phyloP scores from a whole-genome alignment of 2,329 filamentous ascomycete species.

The Sordariomycetes sp. region DNA sequence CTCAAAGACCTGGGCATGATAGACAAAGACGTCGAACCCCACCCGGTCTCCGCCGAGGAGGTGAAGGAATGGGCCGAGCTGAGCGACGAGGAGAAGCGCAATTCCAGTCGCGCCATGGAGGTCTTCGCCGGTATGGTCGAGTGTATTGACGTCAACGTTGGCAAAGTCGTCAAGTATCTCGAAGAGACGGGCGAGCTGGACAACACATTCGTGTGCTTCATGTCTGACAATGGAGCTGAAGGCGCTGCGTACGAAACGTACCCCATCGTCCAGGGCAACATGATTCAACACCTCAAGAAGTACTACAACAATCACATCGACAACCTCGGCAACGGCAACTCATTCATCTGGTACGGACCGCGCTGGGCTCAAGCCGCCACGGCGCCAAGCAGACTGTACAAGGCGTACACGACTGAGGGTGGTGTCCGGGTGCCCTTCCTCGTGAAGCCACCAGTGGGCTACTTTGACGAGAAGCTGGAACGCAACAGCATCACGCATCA shows the following conservation, averaged over 20 bases:
- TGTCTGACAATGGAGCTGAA: conserved; percentile 46
- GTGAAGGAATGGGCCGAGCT: conserved; percentile 37
- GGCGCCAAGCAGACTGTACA: conserved; percentile 26
- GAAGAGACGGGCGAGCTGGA: conserved; percentile 36
- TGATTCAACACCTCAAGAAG: conserved; percentile 10
- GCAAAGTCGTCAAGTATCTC: conserved; percentile 38
- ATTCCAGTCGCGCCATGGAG: conserved; percentile 17
- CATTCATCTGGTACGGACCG: conserved; percentile 53
- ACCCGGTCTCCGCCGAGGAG: conserved; percentile 37
- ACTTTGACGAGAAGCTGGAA: conserved; percentile 6
- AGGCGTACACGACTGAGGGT: conserved; percentile 33
- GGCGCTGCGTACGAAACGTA: conserved; percentile 47
- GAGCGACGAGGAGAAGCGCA: conserved; percentile 21
- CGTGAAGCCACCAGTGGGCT: conserved; percentile 16
- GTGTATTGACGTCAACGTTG: conserved; percentile 38
- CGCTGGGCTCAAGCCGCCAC: conserved; percentile 39
- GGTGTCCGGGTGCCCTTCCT: conserved; percentile 43
- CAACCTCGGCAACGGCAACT: conserved; percentile 45
- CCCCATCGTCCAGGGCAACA: conserved; percentile 34
- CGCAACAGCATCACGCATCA: conserved; percentile 8
- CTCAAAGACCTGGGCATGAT: conserved; percentile 51
- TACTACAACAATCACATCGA: conserved; percentile 42
- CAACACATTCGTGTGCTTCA: conserved; percentile 44
- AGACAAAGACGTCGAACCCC: conserved; percentile 36
- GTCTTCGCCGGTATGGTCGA: conserved; percentile 46